phyloP scores from a whole-genome alignment of 1,284 basidiomycete species.

The Tilletia horrida region DNA sequence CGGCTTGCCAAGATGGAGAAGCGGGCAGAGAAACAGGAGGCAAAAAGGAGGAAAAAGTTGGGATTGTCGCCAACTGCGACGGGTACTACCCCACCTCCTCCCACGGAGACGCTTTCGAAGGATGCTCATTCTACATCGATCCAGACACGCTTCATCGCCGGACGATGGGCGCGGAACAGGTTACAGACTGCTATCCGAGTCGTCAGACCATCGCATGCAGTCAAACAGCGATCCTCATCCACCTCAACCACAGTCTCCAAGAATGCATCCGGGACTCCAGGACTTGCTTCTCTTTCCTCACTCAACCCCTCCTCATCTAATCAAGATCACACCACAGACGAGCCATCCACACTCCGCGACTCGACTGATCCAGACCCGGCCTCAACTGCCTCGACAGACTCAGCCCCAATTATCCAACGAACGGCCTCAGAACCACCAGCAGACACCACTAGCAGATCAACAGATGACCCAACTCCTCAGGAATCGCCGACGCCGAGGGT shows the following conservation, averaged over 20 bases:
- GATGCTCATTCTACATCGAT: background rate
- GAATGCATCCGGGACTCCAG: too few relatives aligned
- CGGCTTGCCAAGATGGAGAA: background rate
- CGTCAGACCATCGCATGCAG: background rate
- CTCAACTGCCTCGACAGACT: background rate
- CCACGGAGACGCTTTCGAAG: background rate
- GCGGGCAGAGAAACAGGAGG: background rate
- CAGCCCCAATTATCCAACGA: background rate
- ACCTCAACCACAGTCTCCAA: background rate
- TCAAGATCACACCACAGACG: background rate
- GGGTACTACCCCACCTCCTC: background rate
- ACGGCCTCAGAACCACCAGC: background rate
- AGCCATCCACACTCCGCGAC: background rate
- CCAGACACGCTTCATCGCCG: constrained; percentile 16
- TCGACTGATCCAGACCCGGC: background rate
- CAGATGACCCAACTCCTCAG: too few relatives aligned
- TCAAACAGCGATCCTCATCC: background rate
- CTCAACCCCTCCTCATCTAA: too few relatives aligned
- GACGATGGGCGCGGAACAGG: constrained; percentile 9
- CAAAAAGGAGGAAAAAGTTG: background rate
- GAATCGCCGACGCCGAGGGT: too few relatives aligned
- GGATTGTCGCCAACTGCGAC: background rate
- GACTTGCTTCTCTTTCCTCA: too few relatives aligned
- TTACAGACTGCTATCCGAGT: constrained; percentile 11
- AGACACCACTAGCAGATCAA: background rate